These are phyloP conservation scores for Phylloporus arenicola DNA, from an alignment of 768 basidiomycete species.

Conservation along the genomic window DNA sequence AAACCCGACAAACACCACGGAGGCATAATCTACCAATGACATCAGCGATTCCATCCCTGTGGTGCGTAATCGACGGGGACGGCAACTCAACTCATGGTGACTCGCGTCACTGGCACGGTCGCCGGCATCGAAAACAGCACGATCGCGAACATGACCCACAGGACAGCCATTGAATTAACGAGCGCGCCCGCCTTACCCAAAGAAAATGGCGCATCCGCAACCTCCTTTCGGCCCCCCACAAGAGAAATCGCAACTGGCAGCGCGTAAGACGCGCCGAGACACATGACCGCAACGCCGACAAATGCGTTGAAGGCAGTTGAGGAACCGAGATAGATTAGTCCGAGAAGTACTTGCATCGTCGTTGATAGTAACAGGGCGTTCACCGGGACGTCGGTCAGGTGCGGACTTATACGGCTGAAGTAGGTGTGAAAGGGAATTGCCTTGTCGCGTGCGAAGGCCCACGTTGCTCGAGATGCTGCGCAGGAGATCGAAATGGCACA, in stretches of 20 bases:
- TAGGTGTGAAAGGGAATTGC: slow-evolving; percentile 50
- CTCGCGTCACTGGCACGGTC: slow-evolving; percentile 47
- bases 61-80: neutral
- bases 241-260: slow-evolving; percentile 57
- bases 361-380: slow-evolving; percentile 60
- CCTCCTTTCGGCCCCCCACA: slow-evolving; percentile 36
- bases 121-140: slow-evolving; percentile 68
- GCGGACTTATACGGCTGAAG: slow-evolving; percentile 43
- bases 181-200: slow-evolving; percentile 41
- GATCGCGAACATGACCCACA: slow-evolving; percentile 59
- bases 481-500: slow-evolving; percentile 63
- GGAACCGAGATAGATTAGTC: slow-evolving; percentile 58
- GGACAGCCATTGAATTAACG: slow-evolving; percentile 48
- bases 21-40: slow-evolving; percentile 50
- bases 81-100: slow-evolving; percentile 39
- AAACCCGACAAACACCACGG: slow-evolving; percentile 63
- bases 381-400: slow-evolving; percentile 45
- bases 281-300: slow-evolving; percentile 61
- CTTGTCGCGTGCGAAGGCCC: slow-evolving; percentile 66
- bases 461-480: slow-evolving; percentile 63
- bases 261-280: slow-evolving; percentile 57
- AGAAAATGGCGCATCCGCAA: slow-evolving; percentile 46
- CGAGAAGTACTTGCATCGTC: slow-evolving; percentile 51
- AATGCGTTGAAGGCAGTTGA: slow-evolving; percentile 65
- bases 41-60: neutral